Conservation (phyloP, 139 green algal species). For the Haematococcus sp. region DNA sequence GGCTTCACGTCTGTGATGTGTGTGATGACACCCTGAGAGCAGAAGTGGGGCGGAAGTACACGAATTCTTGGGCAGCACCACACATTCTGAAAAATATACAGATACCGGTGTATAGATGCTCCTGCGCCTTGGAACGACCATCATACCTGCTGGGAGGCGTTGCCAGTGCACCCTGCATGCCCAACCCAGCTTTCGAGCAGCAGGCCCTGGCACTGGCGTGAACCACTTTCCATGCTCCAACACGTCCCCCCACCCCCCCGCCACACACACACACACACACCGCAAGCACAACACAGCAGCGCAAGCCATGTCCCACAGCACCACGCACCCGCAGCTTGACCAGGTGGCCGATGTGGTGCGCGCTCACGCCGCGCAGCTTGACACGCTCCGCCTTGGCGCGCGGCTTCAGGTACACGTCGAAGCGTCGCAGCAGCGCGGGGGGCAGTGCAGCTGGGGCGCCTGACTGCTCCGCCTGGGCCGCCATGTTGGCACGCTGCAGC, state of each 20-base stretch:
- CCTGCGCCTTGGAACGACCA: too few relatives aligned
- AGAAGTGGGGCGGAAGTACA: too few relatives aligned
- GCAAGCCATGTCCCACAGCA: too few relatives aligned
- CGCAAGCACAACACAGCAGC: neutral
- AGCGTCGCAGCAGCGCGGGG: constrained; percentile 76
- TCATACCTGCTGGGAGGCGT: too few relatives aligned
- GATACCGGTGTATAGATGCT: too few relatives aligned
- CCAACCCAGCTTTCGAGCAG: too few relatives aligned
- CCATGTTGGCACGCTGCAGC: neutral
- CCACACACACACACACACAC: neutral
- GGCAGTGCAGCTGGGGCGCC: constrained; percentile 51
- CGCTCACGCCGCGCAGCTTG: constrained; percentile 68
- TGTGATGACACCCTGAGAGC: constrained; percentile 86
- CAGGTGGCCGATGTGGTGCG: constrained; percentile 82
- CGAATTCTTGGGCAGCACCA: too few relatives aligned
- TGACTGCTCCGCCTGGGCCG: neutral
- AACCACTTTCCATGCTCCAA: too few relatives aligned
- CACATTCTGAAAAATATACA: too few relatives aligned
- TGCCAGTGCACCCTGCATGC: too few relatives aligned
- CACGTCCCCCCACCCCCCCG: too few relatives aligned
- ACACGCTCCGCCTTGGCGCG: constrained; percentile 37
- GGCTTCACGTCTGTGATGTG: constrained; percentile 93
- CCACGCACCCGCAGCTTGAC: constrained; percentile 70
- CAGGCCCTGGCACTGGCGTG: too few relatives aligned
- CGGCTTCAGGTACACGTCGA: constrained; percentile 77